These are phyloP conservation scores for Rhizopus sp. DNA, from an alignment of 371 early-diverging fungal genomes.

Conservation along the genomic window DNA sequence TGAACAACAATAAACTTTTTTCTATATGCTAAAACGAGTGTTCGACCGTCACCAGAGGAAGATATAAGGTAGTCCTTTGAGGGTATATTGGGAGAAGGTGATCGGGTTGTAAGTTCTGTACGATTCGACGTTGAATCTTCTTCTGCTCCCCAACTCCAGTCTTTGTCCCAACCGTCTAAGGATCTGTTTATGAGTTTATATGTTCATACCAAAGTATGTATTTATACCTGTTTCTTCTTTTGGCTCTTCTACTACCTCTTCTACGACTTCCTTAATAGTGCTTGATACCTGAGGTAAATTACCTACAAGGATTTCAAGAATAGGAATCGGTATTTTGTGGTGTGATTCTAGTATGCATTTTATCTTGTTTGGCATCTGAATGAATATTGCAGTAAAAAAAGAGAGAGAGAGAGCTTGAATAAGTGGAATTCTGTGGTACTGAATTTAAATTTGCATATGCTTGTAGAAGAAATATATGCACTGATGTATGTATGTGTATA, in stretches of 20 bases:
- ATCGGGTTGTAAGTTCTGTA: constrained; percentile 23
- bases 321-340: constrained; percentile 44
- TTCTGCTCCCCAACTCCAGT: constrained; percentile 48
- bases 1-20: constrained; percentile 47
- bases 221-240: constrained; percentile 21
- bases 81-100: constrained; percentile 27
- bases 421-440: no score
- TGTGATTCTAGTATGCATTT: constrained; percentile 45
- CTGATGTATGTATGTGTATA: no score
- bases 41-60: constrained; percentile 38
- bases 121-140: constrained; percentile 21
- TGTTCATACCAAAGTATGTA: not conserved
- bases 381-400: not conserved
- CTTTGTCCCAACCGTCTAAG: constrained; percentile 48
- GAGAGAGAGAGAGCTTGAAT: not conserved
- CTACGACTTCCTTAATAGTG: constrained; percentile 40
- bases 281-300: constrained; percentile 46
- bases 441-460: no score
- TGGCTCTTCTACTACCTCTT: constrained; percentile 25
- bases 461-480: no score
- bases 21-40: constrained; percentile 43
- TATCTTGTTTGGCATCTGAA: constrained; percentile 11
- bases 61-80: constrained; percentile 39
- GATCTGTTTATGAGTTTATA: not conserved
- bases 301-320: constrained; percentile 47